Base-by-base conservation (phyloP, 2,329 filamentous ascomycete species). In the Drechslerella stenobrocha region DNA sequence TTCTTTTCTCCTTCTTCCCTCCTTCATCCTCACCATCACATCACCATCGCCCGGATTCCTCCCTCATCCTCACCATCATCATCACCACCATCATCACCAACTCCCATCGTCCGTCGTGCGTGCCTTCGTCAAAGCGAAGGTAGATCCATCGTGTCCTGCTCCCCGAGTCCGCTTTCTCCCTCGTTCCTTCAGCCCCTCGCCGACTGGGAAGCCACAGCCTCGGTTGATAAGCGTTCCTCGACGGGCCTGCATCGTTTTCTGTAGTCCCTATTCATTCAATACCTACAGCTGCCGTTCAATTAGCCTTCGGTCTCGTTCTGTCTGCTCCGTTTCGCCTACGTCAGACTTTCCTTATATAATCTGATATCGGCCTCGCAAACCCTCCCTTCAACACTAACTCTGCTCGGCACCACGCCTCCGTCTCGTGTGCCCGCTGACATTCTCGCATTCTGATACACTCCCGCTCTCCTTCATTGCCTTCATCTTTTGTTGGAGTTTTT, bases 211-310 rank as follows among this genome's bases (percentile, higher is more conserved):
- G 44, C 26, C 47, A 67, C 52, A 47, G 48, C 51, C 60, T 59
- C 63, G 53, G 50, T 60, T 67, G 63, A 67, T 60, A 67, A 60
- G 55, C 48, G 48, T 67, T 51, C 53, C 48, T 67, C 45, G 34
- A 37, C 34, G 59, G 57, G 59, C 59, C 52, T 64, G 52, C 57
- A 64, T 52, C 34, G 35, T 52, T 45, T 51, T 60, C 30, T 46
- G 20, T 44, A 35, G 52, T 52, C 53, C 26, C 44, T 47, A 66
- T 46, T 35, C 24, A n/a, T n/a, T n/a, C n/a, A 48, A 15, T 45
- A 45, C 44, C 5, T 47, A 13, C 20, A 9, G n/a, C 55, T 26
- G 23, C 15, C 35, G 4, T 8, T 30, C 23, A 18, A 18, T 44
- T 40, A 24, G 11, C 18, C 13, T 47, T 24, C 23, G 20, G 18